Percentiles rank a stretch among this genome's conserved stretches.
These are phyloP conservation scores for Taphrina communis DNA, from an alignment of 1,139 yeast species.

Conservation along the genomic window DNA sequence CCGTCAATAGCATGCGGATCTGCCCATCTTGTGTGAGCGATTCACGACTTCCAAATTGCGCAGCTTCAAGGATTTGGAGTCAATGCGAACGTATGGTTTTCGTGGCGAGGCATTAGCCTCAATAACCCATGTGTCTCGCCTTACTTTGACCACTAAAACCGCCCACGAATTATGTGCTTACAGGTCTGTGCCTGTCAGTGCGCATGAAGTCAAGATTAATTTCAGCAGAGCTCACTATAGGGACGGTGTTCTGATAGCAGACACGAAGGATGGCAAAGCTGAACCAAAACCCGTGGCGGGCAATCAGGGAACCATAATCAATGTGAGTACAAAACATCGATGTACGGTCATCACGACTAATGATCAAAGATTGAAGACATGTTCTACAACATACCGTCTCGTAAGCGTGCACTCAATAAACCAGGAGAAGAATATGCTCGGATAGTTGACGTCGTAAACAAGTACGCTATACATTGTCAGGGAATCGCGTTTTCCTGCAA, in stretches of 20 bases:
- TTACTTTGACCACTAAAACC: slow-evolving; percentile 80
- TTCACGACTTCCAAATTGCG: slow-evolving; percentile 74
- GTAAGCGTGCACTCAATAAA: slow-evolving; percentile 69
- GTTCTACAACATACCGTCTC: slow-evolving; percentile 84
- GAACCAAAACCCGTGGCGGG: slow-evolving; percentile 85
- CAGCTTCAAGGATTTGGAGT: slow-evolving; percentile 59
- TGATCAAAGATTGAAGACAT: slow-evolving; percentile 67
- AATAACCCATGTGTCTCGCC: slow-evolving; percentile 65
- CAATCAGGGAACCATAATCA: slow-evolving; percentile 79
- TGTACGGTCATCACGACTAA: slow-evolving; percentile 18
- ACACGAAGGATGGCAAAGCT: slow-evolving; percentile 51
- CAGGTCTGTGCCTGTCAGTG: slow-evolving; percentile 45
- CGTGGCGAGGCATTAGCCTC: slow-evolving; percentile 83
- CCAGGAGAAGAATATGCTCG: slow-evolving; percentile 75
- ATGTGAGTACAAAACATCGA: slow-evolving; percentile 51
- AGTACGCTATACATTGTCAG: slow-evolving; percentile 77
- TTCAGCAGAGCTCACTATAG: slow-evolving; percentile 51
- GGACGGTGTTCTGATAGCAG: slow-evolving; percentile 47
- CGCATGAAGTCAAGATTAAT: not conserved
- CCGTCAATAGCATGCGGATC: slow-evolving; percentile 58
- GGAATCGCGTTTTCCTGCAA: slow-evolving; percentile 80
- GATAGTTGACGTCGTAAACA: slow-evolving; percentile 80
- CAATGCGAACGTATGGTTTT: slow-evolving; percentile 70
- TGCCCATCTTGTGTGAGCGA: slow-evolving; percentile 65
- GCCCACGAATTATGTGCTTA: slow-evolving; percentile 67